Base-by-base conservation (phyloP, 495 filamentous ascomycete genomes). In the Aspergillus asperescens region DNA sequence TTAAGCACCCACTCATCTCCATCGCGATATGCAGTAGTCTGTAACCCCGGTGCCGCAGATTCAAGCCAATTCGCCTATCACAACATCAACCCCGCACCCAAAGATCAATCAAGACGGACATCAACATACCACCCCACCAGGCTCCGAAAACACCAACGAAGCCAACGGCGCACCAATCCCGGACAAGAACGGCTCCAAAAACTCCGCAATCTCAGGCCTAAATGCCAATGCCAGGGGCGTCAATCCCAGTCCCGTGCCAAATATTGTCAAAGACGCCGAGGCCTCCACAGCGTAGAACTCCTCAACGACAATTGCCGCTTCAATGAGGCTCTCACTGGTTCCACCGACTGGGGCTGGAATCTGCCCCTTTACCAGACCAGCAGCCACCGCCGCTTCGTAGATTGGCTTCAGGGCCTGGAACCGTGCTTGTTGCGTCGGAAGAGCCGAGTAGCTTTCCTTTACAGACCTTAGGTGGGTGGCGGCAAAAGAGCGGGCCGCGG, bases 271-370 rank as follows among this genome's bases (percentile, higher is more conserved):
- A 2, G 42, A 41, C 1, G 44, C 55, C n/a, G 38, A 52, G 0
- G 44, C 55, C 48, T 57, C 55, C 10, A 48, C 49, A 13, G 49
- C 23, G 15, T 57, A 57, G 42, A 57, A 48, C 44, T 57, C 55
- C 15, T 57, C 55, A 1, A 48, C 38, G 2, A 57, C 27, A 15
- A 57, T 41, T 4, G 55, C 49, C 9, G 50, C 44, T 2, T 52
- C 48, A 9, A 57, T 13, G 3, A 57, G 44, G 8, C 29, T 39
- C 12, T 29, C 16, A 7, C 55, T 52, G 1, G 15, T n/a, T 3
- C 55, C 55, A 3, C 44, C 50, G 12, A 48, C 37, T 0, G 49
- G 34, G 7, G 49, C 19, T 1, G 55, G 49, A 1, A 57, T 39
- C 20, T 57, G 55, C 4, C 32, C 55, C 19, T 37, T 47, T 1